Conservation (phyloP, 2,329 filamentous ascomycete species). For the Bertia moriformis region DNA sequence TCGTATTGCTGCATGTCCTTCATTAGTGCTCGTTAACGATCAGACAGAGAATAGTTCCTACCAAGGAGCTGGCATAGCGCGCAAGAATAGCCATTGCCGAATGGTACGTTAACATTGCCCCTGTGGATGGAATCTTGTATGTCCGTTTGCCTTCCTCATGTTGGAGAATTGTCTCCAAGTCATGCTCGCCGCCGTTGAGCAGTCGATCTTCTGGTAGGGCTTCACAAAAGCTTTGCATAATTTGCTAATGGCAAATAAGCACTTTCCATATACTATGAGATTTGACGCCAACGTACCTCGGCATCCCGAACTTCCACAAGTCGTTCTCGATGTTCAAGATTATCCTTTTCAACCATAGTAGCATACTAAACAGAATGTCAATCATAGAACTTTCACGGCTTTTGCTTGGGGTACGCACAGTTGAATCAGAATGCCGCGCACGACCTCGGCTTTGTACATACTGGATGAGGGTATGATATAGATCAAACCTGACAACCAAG, state of each 20-base stretch:
- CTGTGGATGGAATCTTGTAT: slow-evolving; percentile 49
- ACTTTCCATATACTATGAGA: too few relatives aligned
- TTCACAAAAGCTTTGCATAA: slow-evolving; percentile 64
- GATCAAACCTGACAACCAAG: slow-evolving; percentile 62
- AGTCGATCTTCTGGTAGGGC: slow-evolving; percentile 61
- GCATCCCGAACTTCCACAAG: slow-evolving; percentile 26
- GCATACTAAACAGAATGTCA: slow-evolving; percentile 37
- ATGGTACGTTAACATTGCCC: slow-evolving; percentile 66
- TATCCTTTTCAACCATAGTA: slow-evolving; percentile 66
- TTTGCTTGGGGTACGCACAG: not conserved
- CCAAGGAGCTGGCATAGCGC: slow-evolving; percentile 59
- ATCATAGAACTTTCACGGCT: not conserved
- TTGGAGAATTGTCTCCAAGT: slow-evolving; percentile 38
- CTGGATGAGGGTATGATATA: slow-evolving; percentile 80
- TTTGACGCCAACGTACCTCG: not conserved
- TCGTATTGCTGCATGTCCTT: not conserved
- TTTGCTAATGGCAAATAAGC: slow-evolving; percentile 44
- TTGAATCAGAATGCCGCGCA: slow-evolving; percentile 63
- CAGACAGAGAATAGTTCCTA: slow-evolving; percentile 20
- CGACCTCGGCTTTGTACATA: slow-evolving; percentile 88
- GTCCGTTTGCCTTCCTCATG: slow-evolving; percentile 31
- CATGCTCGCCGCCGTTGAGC: slow-evolving; percentile 41
- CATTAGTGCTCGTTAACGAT: slow-evolving; percentile 18
- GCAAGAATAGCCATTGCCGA: slow-evolving; percentile 59
- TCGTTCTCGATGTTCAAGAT: slow-evolving; percentile 40